Conservation (phyloP, 305 asterid genomes). For the Rubia tinctorum region DNA sequence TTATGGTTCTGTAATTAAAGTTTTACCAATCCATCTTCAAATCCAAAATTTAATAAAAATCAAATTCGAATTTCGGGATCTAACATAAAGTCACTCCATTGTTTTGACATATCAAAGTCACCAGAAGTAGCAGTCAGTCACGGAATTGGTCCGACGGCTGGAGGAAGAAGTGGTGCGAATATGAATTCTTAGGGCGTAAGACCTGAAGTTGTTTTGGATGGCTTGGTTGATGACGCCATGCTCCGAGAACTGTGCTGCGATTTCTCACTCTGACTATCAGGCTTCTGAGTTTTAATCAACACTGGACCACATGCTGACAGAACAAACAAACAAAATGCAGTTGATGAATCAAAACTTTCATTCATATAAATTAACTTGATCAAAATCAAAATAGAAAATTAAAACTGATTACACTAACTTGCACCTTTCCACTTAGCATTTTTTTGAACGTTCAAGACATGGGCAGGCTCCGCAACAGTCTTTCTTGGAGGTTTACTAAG, state of each 20-base stretch:
- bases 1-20: not conserved
- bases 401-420: not conserved
- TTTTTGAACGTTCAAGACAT: not conserved
- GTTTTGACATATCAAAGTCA: too few species aligned
- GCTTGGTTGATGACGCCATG: too few species aligned
- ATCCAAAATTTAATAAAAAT: not conserved
- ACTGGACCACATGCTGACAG: too few species aligned
- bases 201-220: not conserved
- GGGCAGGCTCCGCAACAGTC: not conserved
- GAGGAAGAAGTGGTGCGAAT: too few species aligned
- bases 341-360: not conserved
- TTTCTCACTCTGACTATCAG: too few species aligned
- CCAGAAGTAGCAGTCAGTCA: too few species aligned
- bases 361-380: not conserved
- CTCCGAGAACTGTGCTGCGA: too few species aligned
- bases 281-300: too few species aligned
- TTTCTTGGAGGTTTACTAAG: not conserved
- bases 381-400: too few species aligned
- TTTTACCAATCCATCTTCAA: not conserved
- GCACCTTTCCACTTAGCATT: not conserved
- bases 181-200: not conserved
- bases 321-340: too few species aligned
- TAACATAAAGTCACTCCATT: not conserved
- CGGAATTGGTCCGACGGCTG: too few species aligned
- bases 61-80: not conserved